A percentile compares a stretch with the other conserved stretches of the same genome.
These are phyloP conservation scores for Papiliotrema fonsecae DNA, from an alignment of 1,284 basidiomycete genomes.

Conservation along the genomic window DNA sequence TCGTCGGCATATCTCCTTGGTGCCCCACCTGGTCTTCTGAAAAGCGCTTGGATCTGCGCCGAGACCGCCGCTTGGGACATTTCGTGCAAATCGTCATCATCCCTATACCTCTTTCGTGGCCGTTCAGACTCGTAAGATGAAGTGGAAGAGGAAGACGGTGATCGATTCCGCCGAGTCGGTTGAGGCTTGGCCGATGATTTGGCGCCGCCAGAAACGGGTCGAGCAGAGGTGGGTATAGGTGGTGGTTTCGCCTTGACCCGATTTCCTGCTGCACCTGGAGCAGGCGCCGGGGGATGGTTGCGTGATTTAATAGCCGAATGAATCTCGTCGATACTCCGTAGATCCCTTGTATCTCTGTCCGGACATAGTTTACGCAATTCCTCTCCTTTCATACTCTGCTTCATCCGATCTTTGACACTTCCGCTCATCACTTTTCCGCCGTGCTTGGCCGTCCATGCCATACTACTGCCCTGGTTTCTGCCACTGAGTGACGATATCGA, in stretches of 20 bases:
- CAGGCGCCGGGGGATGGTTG: neutral
- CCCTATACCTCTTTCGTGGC: neutral
- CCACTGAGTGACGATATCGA: no score
- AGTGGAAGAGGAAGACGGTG: slow-evolving; percentile 11
- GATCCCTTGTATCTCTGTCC: slow-evolving; percentile 33
- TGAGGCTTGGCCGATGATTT: neutral
- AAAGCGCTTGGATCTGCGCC: slow-evolving; percentile 30
- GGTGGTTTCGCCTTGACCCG: slow-evolving; percentile 1
- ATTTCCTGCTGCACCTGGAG: neutral
- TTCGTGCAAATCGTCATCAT: neutral
- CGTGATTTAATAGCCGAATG: slow-evolving; percentile 31
- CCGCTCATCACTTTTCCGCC: neutral
- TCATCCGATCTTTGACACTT: slow-evolving; percentile 9
- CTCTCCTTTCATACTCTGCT: slow-evolving; percentile 14
- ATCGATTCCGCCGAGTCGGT: slow-evolving; percentile 6
- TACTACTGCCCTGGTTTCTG: neutral
- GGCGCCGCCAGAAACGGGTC: slow-evolving; percentile 1
- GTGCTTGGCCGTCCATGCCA: neutral
- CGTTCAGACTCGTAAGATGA: slow-evolving; percentile 9
- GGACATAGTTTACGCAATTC: slow-evolving; percentile 33
- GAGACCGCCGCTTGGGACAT: slow-evolving; percentile 19
- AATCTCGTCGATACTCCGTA: slow-evolving; percentile 39
- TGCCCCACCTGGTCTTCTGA: slow-evolving; percentile 21
- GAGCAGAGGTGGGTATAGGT: slow-evolving; percentile 12
- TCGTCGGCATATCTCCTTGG: slow-evolving; percentile 17